Evolutionary conservation across 2,329 filamentous ascomycete species (phyloP).

Genomic region (Stemphylium vesicarium): DNA sequence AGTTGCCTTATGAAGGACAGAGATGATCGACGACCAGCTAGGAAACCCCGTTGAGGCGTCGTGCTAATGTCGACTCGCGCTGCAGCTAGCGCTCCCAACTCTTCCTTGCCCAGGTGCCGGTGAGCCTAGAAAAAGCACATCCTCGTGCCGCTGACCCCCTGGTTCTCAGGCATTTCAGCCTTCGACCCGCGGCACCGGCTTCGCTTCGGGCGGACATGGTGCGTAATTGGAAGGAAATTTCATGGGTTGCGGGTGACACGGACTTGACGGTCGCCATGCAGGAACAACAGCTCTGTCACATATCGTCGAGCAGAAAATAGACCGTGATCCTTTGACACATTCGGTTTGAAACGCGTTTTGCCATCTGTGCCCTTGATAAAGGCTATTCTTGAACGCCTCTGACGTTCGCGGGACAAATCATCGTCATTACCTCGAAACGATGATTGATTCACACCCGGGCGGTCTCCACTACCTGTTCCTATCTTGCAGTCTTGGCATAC

Average conservation of each 20-base stretch:
- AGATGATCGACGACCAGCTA: conserved; percentile 22
- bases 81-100: conserved; percentile 14
- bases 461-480: background rate
- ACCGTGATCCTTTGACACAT: background rate
- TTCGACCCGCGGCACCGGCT: conserved; percentile 23
- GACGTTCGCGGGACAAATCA: conserved; percentile 1
- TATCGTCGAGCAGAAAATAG: background rate
- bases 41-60: conserved; percentile 20
- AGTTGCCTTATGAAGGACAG: conserved; percentile 27
- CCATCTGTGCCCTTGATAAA: background rate
- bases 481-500: background rate
- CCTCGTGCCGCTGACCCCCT: conserved; percentile 16
- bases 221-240: conserved; percentile 14
- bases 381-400: background rate
- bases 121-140: conserved; percentile 20
- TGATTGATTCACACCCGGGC: conserved; percentile 21
- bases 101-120: conserved; percentile 19
- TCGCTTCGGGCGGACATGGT: conserved; percentile 19
- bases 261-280: conserved; percentile 18
- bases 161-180: conserved; percentile 13
- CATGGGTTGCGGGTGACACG: conserved; percentile 10
- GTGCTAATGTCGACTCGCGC: conserved; percentile 32
- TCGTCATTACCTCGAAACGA: conserved; percentile 18
- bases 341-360: conserved; percentile 6
- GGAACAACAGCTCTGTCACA: conserved; percentile 17